Evolutionary conservation across 2,329 filamentous ascomycete genomes (phyloP), one percentile per base, ranked within the genome.

Genomic region (Thelonectria olida): DNA sequence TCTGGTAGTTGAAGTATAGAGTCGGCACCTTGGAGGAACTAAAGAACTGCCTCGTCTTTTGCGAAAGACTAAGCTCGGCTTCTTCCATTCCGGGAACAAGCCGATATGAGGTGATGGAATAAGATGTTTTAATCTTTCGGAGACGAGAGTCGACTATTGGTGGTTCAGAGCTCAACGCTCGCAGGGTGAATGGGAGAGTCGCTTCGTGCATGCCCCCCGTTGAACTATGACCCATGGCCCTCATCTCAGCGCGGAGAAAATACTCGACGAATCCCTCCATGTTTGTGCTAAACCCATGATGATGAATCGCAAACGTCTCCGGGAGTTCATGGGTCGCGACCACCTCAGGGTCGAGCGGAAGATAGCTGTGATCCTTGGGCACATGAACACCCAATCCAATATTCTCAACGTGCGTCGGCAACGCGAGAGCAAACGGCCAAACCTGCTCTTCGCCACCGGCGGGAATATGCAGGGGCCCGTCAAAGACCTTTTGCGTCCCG

Each of bases 41-140:
- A 5, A 80, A 73, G 2, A 78, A 49, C 31, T 73, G 71, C 8
- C 72, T 73, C 1, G 72, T 68, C 54, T 72, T 78, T 47, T 78
- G 74, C 10, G 67, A 73, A 25, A 80, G 66, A 0, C 71, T 69
- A 15, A 80, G 52, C 3, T 74, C 67, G 1, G 50, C 68, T 4
- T 70, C 25, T 19, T 73, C 68, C 67, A 73, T 72, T 0, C 73
- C 75, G 0, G 78, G 76, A 0, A 75, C 23, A 0, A 81, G 65
- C 4, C 72, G 73, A 9, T 73, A 66, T 1, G 67, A 72, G 1
- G 50, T 55, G 7, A 73, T 27, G 0, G 5, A 9, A 0, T 54
- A 6, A 5, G n/a, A 10, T 45, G 39, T 0, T 27, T n/a, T 13
- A 31, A 45, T 36, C 5, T 27, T 47, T 2, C 17, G 13, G 0